Conservation (phyloP, 345 rosid genomes). For the Salix exigua region DNA sequence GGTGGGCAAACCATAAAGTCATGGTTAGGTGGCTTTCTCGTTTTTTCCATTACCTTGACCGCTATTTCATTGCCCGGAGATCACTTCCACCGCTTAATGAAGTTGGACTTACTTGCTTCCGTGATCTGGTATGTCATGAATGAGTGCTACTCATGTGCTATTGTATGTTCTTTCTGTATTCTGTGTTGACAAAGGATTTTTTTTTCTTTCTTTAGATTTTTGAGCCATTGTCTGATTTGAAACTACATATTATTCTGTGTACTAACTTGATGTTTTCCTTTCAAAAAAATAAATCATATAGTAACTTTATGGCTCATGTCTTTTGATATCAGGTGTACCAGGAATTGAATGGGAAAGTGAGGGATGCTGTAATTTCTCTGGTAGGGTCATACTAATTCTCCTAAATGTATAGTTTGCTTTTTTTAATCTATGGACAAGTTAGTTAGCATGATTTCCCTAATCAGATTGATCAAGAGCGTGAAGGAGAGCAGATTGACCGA, state of each 20-base stretch:
- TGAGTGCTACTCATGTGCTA: not conserved
- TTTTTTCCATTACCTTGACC: constrained; percentile 50
- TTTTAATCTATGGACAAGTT: not conserved
- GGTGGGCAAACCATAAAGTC: constrained; percentile 50
- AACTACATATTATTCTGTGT: not conserved
- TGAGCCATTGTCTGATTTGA: not conserved
- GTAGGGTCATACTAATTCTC: constrained; percentile 10
- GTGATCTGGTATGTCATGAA: constrained; percentile 23
- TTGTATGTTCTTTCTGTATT: not conserved
- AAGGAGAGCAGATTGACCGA: constrained; percentile 43
- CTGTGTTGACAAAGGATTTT: not conserved
- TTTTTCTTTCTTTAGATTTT: not conserved
- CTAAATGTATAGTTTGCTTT: not conserved
- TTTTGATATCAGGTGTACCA: constrained; percentile 32
- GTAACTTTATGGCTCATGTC: too few species aligned
- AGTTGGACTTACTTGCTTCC: constrained; percentile 41
- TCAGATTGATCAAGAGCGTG: constrained; percentile 45
- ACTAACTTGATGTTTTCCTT: not conserved
- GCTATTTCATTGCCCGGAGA: constrained; percentile 38
- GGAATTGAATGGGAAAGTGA: constrained; percentile 23
- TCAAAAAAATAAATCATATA: not conserved
- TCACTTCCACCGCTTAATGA: constrained; percentile 39
- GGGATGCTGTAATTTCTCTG: constrained; percentile 35
- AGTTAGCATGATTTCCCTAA: not conserved
- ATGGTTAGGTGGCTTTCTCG: constrained; percentile 56